A percentile compares a stretch with the other conserved stretches of the same genome.
These are phyloP conservation scores for Kockiozyma suomiensis DNA, from an alignment of 805 yeast genomes.

Conservation along the genomic window DNA sequence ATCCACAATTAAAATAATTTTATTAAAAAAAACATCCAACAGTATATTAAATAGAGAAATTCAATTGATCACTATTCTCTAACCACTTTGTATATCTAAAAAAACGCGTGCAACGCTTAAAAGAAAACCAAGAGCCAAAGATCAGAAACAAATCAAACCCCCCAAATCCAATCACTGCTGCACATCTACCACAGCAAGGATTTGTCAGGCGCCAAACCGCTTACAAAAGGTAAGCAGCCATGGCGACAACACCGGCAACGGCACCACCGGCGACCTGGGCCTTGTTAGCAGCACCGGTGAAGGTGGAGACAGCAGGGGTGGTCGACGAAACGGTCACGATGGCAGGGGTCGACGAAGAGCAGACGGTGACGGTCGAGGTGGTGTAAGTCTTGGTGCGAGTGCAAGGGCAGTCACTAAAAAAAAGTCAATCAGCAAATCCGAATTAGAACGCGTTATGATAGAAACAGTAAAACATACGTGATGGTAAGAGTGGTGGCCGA, in stretches of 20 bases:
- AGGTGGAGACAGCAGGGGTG: constrained; percentile 34
- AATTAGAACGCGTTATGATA: neutral
- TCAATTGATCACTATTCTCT: neutral
- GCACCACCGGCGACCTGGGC: constrained; percentile 45
- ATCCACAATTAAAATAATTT: neutral
- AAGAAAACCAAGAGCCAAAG: neutral
- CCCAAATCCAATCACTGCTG: neutral
- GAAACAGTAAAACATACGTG: constrained; percentile 46
- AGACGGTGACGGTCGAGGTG: constrained; percentile 38
- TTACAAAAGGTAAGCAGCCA: constrained; percentile 38
- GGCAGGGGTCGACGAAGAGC: constrained; percentile 43
- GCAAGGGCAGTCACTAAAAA: constrained; percentile 68
- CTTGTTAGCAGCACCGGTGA: constrained; percentile 38
- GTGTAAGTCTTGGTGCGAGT: constrained; percentile 53
- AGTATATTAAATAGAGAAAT: neutral
- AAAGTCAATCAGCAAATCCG: neutral
- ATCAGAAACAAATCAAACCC: neutral
- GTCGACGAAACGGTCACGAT: constrained; percentile 33
- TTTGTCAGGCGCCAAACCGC: neutral
- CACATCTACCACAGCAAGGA: too few relatives aligned
- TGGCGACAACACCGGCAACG: constrained; percentile 55
- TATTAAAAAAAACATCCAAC: neutral
- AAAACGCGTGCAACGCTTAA: neutral
- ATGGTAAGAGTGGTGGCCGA: constrained; percentile 79
- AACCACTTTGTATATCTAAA: too few relatives aligned